Evolutionary conservation across 495 filamentous ascomycete genomes (phyloP).

Genomic region (Neurospora sp.): DNA sequence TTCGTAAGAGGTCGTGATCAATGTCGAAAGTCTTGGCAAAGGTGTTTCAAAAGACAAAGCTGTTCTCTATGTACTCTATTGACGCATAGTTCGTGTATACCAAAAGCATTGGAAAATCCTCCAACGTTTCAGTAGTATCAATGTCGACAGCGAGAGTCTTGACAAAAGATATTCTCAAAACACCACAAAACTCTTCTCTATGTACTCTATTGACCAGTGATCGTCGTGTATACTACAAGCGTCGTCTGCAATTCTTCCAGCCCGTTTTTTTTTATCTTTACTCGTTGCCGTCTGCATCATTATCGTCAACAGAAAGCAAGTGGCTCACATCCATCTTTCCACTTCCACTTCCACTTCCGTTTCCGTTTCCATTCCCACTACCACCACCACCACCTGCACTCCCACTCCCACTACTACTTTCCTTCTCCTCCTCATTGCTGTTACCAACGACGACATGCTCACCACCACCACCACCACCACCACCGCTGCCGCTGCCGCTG

Average conservation of each 20-base stretch:
- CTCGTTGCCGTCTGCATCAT: background rate
- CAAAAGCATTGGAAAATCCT: background rate
- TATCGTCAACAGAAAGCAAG: slow-evolving; percentile 7
- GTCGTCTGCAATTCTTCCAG: background rate
- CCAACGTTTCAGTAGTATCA: background rate
- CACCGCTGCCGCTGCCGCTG: background rate
- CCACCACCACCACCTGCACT: background rate
- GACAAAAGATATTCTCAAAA: background rate
- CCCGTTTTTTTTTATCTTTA: background rate
- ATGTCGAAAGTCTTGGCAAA: background rate
- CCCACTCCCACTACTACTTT: background rate
- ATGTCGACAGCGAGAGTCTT: background rate
- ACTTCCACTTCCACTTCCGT: background rate
- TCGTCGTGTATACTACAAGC: background rate
- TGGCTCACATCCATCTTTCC: slow-evolving; percentile 17
- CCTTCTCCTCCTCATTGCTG: no score
- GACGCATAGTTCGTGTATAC: background rate
- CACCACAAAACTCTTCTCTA: background rate
- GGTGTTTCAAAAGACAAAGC: background rate
- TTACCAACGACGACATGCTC: no score
- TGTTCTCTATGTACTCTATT: background rate
- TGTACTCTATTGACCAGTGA: background rate
- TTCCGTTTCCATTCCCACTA: background rate
- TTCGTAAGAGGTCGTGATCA: background rate
- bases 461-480: background rate